phyloP scores from a whole-genome alignment of 192 early-diverging fungal genomes.

The Pilobolus umbonatus region DNA sequence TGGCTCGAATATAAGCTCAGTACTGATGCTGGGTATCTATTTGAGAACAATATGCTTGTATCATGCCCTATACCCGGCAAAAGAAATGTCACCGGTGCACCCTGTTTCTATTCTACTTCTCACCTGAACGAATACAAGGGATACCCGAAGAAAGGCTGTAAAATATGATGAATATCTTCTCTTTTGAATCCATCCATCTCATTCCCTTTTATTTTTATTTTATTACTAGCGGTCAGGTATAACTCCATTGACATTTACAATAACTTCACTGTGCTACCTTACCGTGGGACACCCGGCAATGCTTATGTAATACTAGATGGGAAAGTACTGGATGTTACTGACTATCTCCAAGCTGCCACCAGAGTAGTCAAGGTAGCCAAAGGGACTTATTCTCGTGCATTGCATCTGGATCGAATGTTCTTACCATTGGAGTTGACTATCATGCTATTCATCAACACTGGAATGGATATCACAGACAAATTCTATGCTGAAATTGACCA shows the following conservation, averaged over 20 bases:
- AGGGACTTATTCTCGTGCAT: constrained; percentile 15
- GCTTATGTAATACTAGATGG: constrained; percentile 26
- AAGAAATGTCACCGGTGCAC: constrained; percentile 20
- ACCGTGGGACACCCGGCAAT: not conserved
- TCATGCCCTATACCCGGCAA: constrained; percentile 31
- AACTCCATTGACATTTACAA: constrained; percentile 5
- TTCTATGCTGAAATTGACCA: constrained; percentile 16
- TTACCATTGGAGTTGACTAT: constrained; percentile 22
- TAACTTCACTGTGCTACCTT: constrained; percentile 18
- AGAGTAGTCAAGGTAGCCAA: constrained; percentile 15
- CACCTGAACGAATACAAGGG: constrained; percentile 15
- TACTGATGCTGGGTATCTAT: constrained; percentile 28
- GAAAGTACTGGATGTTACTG: constrained; percentile 35
- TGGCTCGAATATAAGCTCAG: constrained; percentile 27
- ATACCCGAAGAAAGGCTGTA: constrained; percentile 25
- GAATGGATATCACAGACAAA: constrained; percentile 26
- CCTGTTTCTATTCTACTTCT: constrained; percentile 18
- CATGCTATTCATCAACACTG: constrained; percentile 23
- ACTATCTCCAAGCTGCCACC: constrained; percentile 23
- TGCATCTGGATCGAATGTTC: constrained; percentile 32
- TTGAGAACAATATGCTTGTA: constrained; percentile 13
- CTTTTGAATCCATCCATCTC: not conserved
- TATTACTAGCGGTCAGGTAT: constrained; percentile 15
- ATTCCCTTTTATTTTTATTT: not conserved
- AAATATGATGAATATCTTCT: not conserved